These are phyloP conservation scores for Grammothele lineata DNA, from an alignment of 768 basidiomycete genomes.

Conservation along the genomic window DNA sequence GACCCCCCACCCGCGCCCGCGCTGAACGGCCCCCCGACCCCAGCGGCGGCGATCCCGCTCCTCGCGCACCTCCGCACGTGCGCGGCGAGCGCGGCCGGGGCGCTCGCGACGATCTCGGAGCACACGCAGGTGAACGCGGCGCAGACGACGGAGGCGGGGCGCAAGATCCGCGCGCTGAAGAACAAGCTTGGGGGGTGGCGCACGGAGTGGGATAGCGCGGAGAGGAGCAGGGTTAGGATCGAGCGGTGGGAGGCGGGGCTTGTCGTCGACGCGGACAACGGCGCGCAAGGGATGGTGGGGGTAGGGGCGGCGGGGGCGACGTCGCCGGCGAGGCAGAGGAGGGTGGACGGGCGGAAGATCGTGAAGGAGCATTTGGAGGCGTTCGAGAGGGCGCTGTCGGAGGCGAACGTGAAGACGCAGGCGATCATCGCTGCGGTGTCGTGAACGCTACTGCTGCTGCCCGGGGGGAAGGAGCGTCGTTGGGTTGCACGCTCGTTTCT, in stretches of 20 bases:
- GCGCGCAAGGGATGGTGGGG: no score
- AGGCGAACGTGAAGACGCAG: slow-evolving; percentile 72
- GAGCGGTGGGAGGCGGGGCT: slow-evolving; percentile 80
- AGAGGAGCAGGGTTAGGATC: slow-evolving; percentile 69
- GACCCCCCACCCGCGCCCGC: slow-evolving; percentile 52
- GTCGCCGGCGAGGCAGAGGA: slow-evolving; percentile 30
- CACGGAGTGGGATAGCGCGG: slow-evolving; percentile 81
- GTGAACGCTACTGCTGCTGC: slow-evolving; percentile 5
- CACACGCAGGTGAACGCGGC: slow-evolving; percentile 87
- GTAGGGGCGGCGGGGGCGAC: slow-evolving; percentile 21
- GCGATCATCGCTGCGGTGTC: slow-evolving; percentile 75
- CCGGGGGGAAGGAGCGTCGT: no score
- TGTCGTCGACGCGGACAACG: slow-evolving; percentile 38
- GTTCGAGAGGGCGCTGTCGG: slow-evolving; percentile 67
- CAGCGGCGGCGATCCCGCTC: slow-evolving; percentile 57
- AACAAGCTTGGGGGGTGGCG: slow-evolving; percentile 80
- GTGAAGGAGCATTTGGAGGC: slow-evolving; percentile 78
- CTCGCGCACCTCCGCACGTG: slow-evolving; percentile 67
- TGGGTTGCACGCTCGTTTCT: not conserved
- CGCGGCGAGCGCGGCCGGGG: slow-evolving; percentile 70
- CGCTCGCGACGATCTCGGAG: slow-evolving; percentile 76
- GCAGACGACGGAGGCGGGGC: slow-evolving; percentile 78
- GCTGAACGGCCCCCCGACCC: slow-evolving; percentile 47
- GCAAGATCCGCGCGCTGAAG: slow-evolving; percentile 81
- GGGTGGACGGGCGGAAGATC: slow-evolving; percentile 64